phyloP scores from a whole-genome alignment of 345 rosid species.

The Eucalyptus curtisii region DNA sequence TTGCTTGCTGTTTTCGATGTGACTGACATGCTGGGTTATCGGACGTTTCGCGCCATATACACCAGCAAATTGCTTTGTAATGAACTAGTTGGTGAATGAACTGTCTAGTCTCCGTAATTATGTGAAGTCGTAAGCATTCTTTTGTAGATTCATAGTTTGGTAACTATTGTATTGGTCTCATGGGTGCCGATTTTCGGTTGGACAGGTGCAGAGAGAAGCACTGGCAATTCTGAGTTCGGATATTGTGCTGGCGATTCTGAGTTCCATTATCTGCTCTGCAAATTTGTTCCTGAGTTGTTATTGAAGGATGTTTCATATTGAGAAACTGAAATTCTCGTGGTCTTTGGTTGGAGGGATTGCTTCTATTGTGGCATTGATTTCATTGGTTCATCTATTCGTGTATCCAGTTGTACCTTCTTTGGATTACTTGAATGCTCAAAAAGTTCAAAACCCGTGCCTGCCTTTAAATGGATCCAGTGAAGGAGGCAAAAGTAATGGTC shows the following conservation, averaged over 20 bases:
- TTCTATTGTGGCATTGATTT: constrained; percentile 46
- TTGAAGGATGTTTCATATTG: constrained; percentile 31
- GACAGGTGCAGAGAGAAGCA: background rate
- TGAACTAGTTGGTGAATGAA: background rate
- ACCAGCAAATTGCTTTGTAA: background rate
- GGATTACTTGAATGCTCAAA: constrained; percentile 30
- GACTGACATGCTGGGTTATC: background rate
- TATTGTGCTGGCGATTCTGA: background rate
- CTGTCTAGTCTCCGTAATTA: background rate
- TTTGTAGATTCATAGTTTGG: background rate
- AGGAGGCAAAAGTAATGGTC: background rate
- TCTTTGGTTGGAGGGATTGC: constrained; percentile 47
- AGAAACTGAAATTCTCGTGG: constrained; percentile 72
- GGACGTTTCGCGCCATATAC: background rate
- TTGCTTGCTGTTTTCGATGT: background rate
- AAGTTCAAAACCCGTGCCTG: constrained; percentile 30
- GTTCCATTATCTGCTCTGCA: background rate
- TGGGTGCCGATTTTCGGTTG: background rate
- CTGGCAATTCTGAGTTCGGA: background rate
- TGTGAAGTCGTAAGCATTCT: background rate
- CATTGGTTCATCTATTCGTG: constrained; percentile 60
- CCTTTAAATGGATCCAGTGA: constrained; percentile 30
- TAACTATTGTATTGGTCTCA: background rate
- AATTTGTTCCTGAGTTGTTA: background rate
- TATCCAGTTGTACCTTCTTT: constrained; percentile 67